Percentiles rank a stretch among this genome's conserved stretches.
These are phyloP conservation scores for Capronia coronata DNA, from an alignment of 2,329 filamentous ascomycete genomes.

Conservation along the genomic window DNA sequence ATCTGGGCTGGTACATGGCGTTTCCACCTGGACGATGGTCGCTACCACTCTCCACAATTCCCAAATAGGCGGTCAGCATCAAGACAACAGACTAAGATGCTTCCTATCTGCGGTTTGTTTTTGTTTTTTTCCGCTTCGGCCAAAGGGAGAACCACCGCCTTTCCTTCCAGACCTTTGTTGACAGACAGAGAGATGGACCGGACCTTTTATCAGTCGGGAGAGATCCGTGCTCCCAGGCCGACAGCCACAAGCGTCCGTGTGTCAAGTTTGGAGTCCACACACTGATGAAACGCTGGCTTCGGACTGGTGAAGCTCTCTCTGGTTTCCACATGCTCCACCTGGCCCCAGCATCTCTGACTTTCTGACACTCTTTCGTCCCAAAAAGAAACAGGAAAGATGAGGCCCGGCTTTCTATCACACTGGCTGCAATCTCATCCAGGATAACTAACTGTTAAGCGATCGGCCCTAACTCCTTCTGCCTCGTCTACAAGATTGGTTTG, in stretches of 20 bases:
- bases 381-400: constrained; percentile 1
- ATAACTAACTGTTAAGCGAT: constrained; percentile 8
- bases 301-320: too few species aligned
- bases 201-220: neutral
- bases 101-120: neutral
- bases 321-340: constrained; percentile 11
- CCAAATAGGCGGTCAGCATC: constrained; percentile 11
- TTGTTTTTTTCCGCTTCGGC: neutral
- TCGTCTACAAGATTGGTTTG: constrained; percentile 10
- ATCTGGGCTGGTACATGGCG: neutral
- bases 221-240: neutral
- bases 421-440: constrained; percentile 18
- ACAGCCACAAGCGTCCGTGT: neutral
- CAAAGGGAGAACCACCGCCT: neutral
- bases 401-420: constrained; percentile 1
- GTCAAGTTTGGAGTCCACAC: neutral
- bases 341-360: constrained; percentile 13
- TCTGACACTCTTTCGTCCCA: constrained; percentile 13
- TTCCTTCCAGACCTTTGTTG: neutral
- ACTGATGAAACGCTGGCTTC: constrained; percentile 16
- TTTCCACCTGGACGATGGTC: constrained; percentile 1
- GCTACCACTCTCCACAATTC: constrained; percentile 18
- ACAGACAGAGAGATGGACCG: too few species aligned
- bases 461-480: constrained; percentile 9
- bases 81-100: constrained; percentile 5